Evolutionary conservation across 1,284 basidiomycete genomes (phyloP).

Genomic region (Ustilago hordei): DNA sequence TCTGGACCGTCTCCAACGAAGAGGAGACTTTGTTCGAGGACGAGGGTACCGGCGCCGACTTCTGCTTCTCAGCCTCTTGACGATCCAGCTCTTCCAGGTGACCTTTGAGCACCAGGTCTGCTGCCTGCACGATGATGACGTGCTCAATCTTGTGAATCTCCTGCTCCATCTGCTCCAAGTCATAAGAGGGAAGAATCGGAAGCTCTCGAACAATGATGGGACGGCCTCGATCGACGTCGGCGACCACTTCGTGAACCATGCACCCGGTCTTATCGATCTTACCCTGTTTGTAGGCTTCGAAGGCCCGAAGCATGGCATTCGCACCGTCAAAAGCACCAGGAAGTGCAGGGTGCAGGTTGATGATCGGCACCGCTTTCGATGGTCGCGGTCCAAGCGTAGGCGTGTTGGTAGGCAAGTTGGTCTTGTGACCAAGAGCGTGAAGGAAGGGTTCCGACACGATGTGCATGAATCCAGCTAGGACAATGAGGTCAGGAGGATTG

Average conservation of each 20-base stretch:
- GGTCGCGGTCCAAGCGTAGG: slow-evolving; percentile 47
- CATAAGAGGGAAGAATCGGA: slow-evolving; percentile 78
- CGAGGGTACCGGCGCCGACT: neutral
- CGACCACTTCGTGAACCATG: slow-evolving; percentile 95
- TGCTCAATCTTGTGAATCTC: slow-evolving; percentile 88
- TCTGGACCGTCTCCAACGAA: slow-evolving; percentile 12
- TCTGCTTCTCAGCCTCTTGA: slow-evolving; percentile 21
- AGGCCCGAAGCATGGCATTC: slow-evolving; percentile 87
- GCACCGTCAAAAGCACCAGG: slow-evolving; percentile 95
- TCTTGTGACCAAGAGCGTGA: slow-evolving; percentile 59
- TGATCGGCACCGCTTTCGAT: slow-evolving; percentile 79
- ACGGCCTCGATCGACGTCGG: slow-evolving; percentile 91
- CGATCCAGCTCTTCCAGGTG: slow-evolving; percentile 39
- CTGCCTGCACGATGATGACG: slow-evolving; percentile 83
- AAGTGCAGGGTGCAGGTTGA: slow-evolving; percentile 96
- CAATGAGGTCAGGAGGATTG: slow-evolving; percentile 81
- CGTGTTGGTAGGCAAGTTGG: slow-evolving; percentile 42
- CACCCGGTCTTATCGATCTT: slow-evolving; percentile 75
- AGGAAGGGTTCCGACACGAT: slow-evolving; percentile 76
- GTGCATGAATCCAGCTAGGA: slow-evolving; percentile 98
- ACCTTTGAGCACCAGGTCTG: slow-evolving; percentile 48
- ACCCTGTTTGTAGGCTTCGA: slow-evolving; percentile 85
- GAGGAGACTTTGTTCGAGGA: slow-evolving; percentile 12
- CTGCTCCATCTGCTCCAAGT: slow-evolving; percentile 80
- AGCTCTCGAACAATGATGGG: slow-evolving; percentile 86